These are phyloP conservation scores for Oryza officinalis DNA, from an alignment of 176 grass and related monocot genomes.

Conservation along the genomic window DNA sequence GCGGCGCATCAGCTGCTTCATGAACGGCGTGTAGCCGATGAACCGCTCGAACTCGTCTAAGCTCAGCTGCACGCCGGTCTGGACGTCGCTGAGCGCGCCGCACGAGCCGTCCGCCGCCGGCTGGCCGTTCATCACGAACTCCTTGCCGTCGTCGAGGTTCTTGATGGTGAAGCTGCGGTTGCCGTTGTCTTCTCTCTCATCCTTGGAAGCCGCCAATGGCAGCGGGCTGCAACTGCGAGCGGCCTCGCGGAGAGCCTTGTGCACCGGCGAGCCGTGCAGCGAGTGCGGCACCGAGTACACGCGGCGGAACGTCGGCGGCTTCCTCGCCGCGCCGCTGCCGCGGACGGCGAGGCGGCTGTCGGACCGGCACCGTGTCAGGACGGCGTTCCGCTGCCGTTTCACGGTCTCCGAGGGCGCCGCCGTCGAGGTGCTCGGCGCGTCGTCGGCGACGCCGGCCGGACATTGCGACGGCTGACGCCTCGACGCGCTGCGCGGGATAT, in stretches of 20 bases:
- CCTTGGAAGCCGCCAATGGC: not conserved
- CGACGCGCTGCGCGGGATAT: constrained; percentile 12
- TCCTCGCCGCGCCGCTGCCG: not conserved
- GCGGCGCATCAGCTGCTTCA: constrained; percentile 64
- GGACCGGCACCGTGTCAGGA: constrained; percentile 24
- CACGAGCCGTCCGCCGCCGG: constrained; percentile 38
- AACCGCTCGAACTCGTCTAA: constrained; percentile 54
- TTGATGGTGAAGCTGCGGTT: not conserved
- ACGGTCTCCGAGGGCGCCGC: not conserved
- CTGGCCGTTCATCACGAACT: constrained; percentile 41
- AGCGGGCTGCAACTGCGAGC: not conserved
- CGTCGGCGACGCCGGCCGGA: not conserved
- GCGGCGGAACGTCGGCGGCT: constrained; percentile 22
- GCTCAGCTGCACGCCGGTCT: constrained; percentile 41
- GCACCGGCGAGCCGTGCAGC: not conserved
- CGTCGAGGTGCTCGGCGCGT: not conserved
- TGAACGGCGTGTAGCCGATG: constrained; percentile 48
- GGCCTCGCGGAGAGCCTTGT: not conserved
- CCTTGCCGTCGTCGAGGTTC: constrained; percentile 48
- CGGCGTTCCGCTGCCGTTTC: not conserved
- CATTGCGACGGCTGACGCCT: not conserved
- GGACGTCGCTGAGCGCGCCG: not conserved
- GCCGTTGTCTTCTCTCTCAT: not conserved
- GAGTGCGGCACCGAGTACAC: constrained; percentile 29
- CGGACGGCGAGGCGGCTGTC: constrained; percentile 36